Percentiles rank a stretch among this genome's conserved stretches.
Evolutionary conservation across 179 eudicot genomes (phyloP).

Genomic region (Sideroxylon spinosum): DNA sequence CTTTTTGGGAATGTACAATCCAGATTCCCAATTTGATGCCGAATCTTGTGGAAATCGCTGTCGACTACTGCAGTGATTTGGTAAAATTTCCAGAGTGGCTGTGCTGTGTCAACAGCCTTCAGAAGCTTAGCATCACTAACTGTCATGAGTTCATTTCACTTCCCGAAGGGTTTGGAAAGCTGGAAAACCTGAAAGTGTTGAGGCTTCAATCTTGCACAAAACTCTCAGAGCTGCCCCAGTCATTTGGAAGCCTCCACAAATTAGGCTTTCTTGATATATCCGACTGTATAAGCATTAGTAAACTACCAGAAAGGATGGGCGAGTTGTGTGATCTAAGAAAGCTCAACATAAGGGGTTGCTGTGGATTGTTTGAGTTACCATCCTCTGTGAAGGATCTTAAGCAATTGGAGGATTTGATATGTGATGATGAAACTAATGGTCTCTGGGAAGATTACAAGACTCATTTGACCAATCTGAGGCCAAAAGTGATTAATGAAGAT

Average conservation of each 20-base stretch:
- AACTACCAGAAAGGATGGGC: slow-evolving; percentile 23
- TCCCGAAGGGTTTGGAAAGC: slow-evolving; percentile 25
- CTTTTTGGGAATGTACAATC: slow-evolving; percentile 6
- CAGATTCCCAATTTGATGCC: slow-evolving; percentile 19
- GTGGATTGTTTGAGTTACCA: slow-evolving; percentile 23
- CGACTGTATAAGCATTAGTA: slow-evolving; percentile 17
- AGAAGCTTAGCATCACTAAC: slow-evolving; percentile 29
- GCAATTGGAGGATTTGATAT: slow-evolving; percentile 22
- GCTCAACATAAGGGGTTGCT: slow-evolving; percentile 27
- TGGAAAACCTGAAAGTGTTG: slow-evolving; percentile 24
- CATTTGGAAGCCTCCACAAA: slow-evolving; percentile 24
- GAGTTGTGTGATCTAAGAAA: slow-evolving; percentile 15
- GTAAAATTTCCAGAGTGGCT: slow-evolving; percentile 23
- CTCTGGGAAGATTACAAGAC: slow-evolving; percentile 13
- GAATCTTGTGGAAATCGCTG: slow-evolving; percentile 25
- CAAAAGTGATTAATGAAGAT: slow-evolving; percentile 21
- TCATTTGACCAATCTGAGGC: slow-evolving; percentile 13
- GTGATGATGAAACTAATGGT: slow-evolving; percentile 18
- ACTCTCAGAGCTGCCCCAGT: slow-evolving; percentile 19
- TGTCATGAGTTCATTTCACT: slow-evolving; percentile 30
- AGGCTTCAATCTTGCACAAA: slow-evolving; percentile 27
- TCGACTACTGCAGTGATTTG: slow-evolving; percentile 32
- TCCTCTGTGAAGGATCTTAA: slow-evolving; percentile 17
- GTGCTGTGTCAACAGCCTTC: slow-evolving; percentile 17
- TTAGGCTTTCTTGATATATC: slow-evolving; percentile 28